Evolutionary conservation across 495 filamentous ascomycete genomes (phyloP).

Genomic region (Cryomyces minteri): DNA sequence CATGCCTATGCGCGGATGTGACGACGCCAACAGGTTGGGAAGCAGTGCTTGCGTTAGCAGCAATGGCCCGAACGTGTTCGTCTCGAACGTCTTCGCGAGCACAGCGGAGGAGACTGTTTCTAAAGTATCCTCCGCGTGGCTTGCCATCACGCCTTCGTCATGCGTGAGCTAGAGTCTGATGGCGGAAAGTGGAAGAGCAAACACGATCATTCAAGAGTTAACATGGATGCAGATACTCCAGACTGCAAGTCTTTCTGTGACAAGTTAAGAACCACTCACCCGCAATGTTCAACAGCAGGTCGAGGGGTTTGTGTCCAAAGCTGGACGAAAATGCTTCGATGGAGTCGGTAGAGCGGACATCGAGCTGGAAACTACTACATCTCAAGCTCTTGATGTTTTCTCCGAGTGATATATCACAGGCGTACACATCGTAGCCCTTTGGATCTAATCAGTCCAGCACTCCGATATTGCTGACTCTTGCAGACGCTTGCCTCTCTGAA

Average conservation of each 20-base stretch:
- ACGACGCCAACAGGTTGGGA: slow-evolving; percentile 14
- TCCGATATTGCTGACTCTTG: too few species aligned
- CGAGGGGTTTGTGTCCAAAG: slow-evolving; percentile 8
- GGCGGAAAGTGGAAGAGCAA: background rate
- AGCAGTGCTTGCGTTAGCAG: slow-evolving; percentile 22
- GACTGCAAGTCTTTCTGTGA: too few species aligned
- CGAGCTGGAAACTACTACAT: slow-evolving; percentile 29
- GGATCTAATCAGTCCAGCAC: too few species aligned
- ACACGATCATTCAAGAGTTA: background rate
- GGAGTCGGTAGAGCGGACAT: slow-evolving; percentile 20
- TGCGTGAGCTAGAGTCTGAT: too few species aligned
- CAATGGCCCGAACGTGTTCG: slow-evolving; percentile 20
- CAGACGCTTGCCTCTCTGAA: too few species aligned
- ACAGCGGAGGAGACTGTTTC: slow-evolving; percentile 3
- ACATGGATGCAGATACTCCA: too few species aligned
- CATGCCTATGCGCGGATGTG: slow-evolving; percentile 10
- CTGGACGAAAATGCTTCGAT: slow-evolving; percentile 11
- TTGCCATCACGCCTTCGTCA: slow-evolving; percentile 13
- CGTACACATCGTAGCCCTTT: slow-evolving; percentile 18
- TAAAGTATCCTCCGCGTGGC: slow-evolving; percentile 10
- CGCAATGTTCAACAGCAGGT: slow-evolving; percentile 19
- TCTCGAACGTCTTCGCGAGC: slow-evolving; percentile 11
- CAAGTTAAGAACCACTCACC: background rate
- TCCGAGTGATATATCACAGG: slow-evolving; percentile 20
- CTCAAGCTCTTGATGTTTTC: slow-evolving; percentile 24